These are phyloP conservation scores for Candida andamanensis DNA, from an alignment of 805 yeast species.

Conservation along the genomic window DNA sequence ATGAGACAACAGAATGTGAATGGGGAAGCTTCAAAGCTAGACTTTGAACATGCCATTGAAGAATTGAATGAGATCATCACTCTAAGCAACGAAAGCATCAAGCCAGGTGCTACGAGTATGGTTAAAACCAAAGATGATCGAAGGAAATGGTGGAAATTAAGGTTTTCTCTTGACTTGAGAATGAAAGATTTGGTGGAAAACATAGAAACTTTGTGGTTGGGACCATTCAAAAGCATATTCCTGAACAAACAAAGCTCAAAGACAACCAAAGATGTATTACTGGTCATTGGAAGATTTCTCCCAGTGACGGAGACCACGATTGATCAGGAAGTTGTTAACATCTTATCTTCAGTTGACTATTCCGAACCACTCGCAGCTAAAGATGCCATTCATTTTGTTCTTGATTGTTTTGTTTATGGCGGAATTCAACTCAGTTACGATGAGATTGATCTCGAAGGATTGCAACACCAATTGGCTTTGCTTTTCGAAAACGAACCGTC, in stretches of 20 bases:
- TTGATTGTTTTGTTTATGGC: constrained; percentile 56
- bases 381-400: constrained; percentile 51
- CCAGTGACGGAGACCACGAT: too few relatives aligned
- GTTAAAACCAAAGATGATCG: constrained; percentile 57
- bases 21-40: constrained; percentile 35
- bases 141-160: constrained; percentile 70
- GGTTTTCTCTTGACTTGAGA: constrained; percentile 57
- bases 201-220: constrained; percentile 67
- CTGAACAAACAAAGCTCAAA: too few relatives aligned
- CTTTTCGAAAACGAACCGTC: not conserved
- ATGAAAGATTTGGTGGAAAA: constrained; percentile 48
- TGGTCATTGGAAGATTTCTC: too few relatives aligned
- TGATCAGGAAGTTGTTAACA: too few relatives aligned
- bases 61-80: constrained; percentile 43
- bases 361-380: too few relatives aligned
- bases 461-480: constrained; percentile 30
- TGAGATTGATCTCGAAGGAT: constrained; percentile 54
- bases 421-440: constrained; percentile 65
- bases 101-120: constrained; percentile 43
- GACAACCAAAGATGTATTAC: too few relatives aligned
- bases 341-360: too few relatives aligned
- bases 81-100: constrained; percentile 59
- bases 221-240: too few relatives aligned
- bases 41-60: constrained; percentile 36
- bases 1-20: constrained; percentile 34